Conservation (phyloP, 208 protist genomes). For the Crithidia acanthocephali region DNA sequence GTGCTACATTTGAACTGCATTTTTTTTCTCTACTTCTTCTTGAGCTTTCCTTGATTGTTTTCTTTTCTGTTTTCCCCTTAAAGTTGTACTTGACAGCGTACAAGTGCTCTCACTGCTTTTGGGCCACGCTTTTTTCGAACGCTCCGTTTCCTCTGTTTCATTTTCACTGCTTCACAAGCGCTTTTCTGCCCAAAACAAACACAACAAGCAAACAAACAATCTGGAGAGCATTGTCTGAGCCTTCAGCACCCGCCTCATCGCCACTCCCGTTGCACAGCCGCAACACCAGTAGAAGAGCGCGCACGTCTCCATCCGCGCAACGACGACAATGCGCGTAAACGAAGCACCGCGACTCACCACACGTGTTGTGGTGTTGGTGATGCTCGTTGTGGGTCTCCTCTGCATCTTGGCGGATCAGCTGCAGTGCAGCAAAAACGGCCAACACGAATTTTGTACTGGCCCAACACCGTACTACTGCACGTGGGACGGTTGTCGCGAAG, state of each 20-base stretch:
- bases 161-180: no score
- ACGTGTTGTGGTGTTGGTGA: constrained; percentile 32
- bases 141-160: no score
- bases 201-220: no score
- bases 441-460: constrained; percentile 18
- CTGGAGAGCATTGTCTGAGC: no score
- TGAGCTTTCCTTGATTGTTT: constrained; percentile 21
- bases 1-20: background rate
- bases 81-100: background rate
- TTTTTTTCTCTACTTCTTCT: constrained; percentile 5
- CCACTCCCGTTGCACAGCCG: no score
- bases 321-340: constrained; percentile 23
- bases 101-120: no score
- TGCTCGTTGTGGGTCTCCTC: constrained; percentile 36
- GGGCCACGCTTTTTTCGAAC: no score
- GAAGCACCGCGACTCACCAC: constrained; percentile 47
- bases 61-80: background rate
- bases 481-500: constrained; percentile 1
- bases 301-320: no score
- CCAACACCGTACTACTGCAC: constrained; percentile 15
- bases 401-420: constrained; percentile 37
- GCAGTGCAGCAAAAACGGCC: constrained; percentile 36
- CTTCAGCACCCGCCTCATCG: no score
- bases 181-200: no score
- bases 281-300: no score